These are phyloP conservation scores for Morella rubra DNA, from an alignment of 306 rosid genomes.

Conservation along the genomic window DNA sequence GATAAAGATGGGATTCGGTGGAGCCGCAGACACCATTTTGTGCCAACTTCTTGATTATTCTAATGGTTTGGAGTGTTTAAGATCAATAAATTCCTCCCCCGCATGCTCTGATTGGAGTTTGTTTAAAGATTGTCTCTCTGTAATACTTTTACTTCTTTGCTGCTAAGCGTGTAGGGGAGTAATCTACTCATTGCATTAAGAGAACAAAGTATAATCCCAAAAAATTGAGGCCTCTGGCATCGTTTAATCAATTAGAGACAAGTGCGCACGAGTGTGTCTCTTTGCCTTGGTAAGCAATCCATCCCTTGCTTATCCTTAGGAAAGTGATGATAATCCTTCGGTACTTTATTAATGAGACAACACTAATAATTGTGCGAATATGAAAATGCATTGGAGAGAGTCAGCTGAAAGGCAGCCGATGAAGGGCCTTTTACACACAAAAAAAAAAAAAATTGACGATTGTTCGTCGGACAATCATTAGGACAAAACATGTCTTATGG, in stretches of 20 bases:
- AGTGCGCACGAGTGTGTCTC: slow-evolving; percentile 42
- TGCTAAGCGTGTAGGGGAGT: slow-evolving; percentile 18
- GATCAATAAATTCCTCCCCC: slow-evolving; percentile 26
- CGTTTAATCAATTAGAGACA: slow-evolving; percentile 35
- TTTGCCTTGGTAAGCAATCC: slow-evolving; percentile 41
- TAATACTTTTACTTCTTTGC: slow-evolving; percentile 17
- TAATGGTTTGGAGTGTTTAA: slow-evolving; percentile 22
- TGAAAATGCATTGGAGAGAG: slow-evolving; percentile 14
- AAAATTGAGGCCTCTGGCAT: slow-evolving; percentile 33
- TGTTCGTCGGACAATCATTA: slow-evolving; percentile 9
- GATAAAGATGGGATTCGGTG: slow-evolving; percentile 66
- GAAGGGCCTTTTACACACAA: neutral
- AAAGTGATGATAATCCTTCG: slow-evolving; percentile 35
- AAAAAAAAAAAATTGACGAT: slow-evolving; percentile 11
- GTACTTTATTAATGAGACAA: slow-evolving; percentile 12
- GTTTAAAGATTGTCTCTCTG: slow-evolving; percentile 36
- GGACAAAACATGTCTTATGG: neutral
- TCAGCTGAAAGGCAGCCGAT: slow-evolving; percentile 23
- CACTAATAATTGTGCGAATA: slow-evolving; percentile 14
- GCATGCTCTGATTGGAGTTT: slow-evolving; percentile 32
- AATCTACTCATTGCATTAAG: slow-evolving; percentile 32
- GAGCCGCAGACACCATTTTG: slow-evolving; percentile 52
- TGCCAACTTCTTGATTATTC: slow-evolving; percentile 30
- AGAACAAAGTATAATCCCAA: slow-evolving; percentile 22
- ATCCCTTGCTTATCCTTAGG: slow-evolving; percentile 59